Base-by-base conservation (phyloP, 257 asterid genomes). In the Ehretia macrophylla region DNA sequence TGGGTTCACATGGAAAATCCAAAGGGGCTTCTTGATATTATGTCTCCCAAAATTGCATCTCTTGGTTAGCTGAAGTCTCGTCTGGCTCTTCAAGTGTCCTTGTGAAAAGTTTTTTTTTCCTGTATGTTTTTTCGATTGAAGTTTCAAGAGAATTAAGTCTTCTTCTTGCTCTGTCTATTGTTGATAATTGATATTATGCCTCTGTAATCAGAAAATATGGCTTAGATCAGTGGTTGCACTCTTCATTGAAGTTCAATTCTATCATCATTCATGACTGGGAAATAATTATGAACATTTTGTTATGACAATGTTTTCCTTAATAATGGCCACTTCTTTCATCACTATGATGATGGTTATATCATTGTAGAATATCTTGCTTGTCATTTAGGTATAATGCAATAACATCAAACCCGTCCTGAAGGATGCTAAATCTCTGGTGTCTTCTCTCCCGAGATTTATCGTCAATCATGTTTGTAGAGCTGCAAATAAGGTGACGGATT, bases 1-100 rank as follows among this genome's bases (percentile, higher is more conserved):
- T 93, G 97, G 99, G 97, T 93, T 84, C 99, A 93, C 66, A 92
- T 84, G 16, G 99, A 93, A 53, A 93, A 93, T 61, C 96, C 99
- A 4, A 88, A 81, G 59, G 97, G 97, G 17, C 94, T 93, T 75
- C 84, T 93, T 47, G 85, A 86, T 61, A 84, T 86, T 45, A 59
- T 92, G 59, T 81, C 91, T 60, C 94, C 99, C n/a, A 78, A 79
- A 64, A 32, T 92, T 62, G 80, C 90, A 44, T 76, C 89, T 51
- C 35, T 92, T 46, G 82, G 35, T 60, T 82, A 81, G 82, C 44
- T 18, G 10, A 42, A 42, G 12, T 42, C 47, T 42, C 14, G 12
- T 42, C 12, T 10, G 47, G 47, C 16, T 42, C 47, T 42, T 42
- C 16, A 14, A 42, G 12, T 42, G 47, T 42, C 11, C 16, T 11